A percentile compares a stretch with the other conserved stretches of the same genome.
Evolutionary conservation across 495 filamentous ascomycete genomes (phyloP).

Genomic region (Xylaria sp.): DNA sequence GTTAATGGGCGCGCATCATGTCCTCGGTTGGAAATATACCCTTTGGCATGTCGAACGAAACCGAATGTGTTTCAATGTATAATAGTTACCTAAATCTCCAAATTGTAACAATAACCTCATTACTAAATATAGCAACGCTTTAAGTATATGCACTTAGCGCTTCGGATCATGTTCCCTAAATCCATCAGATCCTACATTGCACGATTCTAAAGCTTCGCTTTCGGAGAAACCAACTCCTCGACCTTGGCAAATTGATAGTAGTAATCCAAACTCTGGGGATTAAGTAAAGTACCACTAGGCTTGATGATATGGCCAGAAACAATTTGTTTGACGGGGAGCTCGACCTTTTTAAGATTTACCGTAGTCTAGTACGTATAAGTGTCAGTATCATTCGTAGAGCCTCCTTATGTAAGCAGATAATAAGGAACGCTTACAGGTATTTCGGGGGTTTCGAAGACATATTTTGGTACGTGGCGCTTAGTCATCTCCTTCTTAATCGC

Average conservation of each 20-base stretch:
- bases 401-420: background rate
- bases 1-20: background rate
- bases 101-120: background rate
- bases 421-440: constrained; percentile 70
- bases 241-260: constrained; percentile 84
- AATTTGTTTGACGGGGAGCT: constrained; percentile 85
- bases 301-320: constrained; percentile 77
- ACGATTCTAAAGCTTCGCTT: constrained; percentile 14
- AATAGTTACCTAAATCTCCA: background rate
- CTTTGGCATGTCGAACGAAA: background rate
- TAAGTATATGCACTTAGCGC: background rate
- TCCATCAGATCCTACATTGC: background rate
- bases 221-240: constrained; percentile 60
- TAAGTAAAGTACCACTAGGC: constrained; percentile 77
- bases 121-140: background rate
- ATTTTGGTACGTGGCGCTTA: constrained; percentile 77
- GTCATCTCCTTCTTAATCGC: constrained; percentile 69
- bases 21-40: background rate
- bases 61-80: background rate
- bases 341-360: constrained; percentile 86
- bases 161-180: background rate
- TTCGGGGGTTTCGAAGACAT: constrained; percentile 78
- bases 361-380: constrained; percentile 63
- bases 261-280: constrained; percentile 74
- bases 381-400: constrained; percentile 15